A percentile compares a stretch with the other conserved stretches of the same genome.
Evolutionary conservation across 345 rosid species (phyloP).

Genomic region (sweet orange (Citrus sinensis)): DNA sequence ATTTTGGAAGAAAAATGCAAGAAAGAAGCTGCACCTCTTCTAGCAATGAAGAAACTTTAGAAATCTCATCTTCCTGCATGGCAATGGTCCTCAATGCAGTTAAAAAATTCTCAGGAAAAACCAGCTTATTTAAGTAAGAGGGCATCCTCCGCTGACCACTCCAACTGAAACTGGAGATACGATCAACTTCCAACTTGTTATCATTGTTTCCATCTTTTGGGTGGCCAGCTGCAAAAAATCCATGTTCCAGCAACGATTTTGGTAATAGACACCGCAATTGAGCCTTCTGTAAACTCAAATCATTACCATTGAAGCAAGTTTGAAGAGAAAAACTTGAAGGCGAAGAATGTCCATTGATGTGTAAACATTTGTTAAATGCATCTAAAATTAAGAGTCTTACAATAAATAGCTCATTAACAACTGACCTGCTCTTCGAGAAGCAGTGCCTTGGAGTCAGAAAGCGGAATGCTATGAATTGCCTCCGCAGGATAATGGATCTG

Average conservation of each 20-base stretch:
- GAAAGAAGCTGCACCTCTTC: slow-evolving; percentile 60
- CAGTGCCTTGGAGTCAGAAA: slow-evolving; percentile 74
- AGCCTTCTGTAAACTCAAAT: slow-evolving; percentile 54
- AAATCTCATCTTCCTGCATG: slow-evolving; percentile 74
- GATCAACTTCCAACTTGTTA: slow-evolving; percentile 16
- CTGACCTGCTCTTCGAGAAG: slow-evolving; percentile 87
- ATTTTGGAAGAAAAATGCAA: background rate
- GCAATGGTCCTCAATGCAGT: slow-evolving; percentile 77
- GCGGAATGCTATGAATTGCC: slow-evolving; percentile 58
- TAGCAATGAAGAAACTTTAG: slow-evolving; percentile 63
- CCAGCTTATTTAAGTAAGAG: slow-evolving; percentile 64
- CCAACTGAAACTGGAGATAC: slow-evolving; percentile 69
- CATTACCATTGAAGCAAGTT: slow-evolving; percentile 10
- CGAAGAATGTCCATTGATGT: background rate
- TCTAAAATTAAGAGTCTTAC: background rate
- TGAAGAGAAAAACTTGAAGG: background rate
- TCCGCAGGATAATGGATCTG: slow-evolving; percentile 94
- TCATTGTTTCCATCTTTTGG: slow-evolving; percentile 30
- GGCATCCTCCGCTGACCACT: slow-evolving; percentile 82
- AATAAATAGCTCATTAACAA: background rate
- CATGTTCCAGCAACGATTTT: slow-evolving; percentile 54
- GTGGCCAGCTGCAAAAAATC: slow-evolving; percentile 50
- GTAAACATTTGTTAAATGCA: background rate
- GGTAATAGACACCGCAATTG: slow-evolving; percentile 81
- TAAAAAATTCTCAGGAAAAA: slow-evolving; percentile 81